Conservation (phyloP, 768 basidiomycete species). For the Lactarius quietus region DNA sequence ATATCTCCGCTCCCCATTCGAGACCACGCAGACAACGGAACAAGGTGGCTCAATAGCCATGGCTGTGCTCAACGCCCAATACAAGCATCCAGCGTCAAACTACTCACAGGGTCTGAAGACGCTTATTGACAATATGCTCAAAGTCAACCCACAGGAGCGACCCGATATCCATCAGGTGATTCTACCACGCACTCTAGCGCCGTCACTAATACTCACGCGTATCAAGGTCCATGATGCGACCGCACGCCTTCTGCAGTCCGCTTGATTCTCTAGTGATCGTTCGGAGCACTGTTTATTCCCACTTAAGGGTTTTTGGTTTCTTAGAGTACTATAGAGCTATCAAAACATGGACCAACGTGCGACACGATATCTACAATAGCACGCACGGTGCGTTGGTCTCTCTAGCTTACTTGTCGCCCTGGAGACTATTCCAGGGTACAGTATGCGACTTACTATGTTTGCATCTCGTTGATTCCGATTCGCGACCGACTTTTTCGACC, state of each 20-base stretch:
- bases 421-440: background rate
- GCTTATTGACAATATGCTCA: conserved; percentile 82
- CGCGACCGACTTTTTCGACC: background rate
- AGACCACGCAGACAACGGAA: conserved; percentile 85
- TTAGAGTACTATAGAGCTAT: background rate
- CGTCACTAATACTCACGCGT: conserved; percentile 1
- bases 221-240: conserved; percentile 59
- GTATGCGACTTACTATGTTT: no score
- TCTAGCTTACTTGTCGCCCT: background rate
- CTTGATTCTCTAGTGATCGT: background rate
- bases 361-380: background rate
- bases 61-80: conserved; percentile 93
- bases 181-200: conserved; percentile 9
- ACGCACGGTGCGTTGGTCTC: background rate
- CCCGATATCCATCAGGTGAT: conserved; percentile 83
- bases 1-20: conserved; percentile 95
- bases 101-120: conserved; percentile 82
- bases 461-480: background rate
- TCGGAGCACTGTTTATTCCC: background rate
- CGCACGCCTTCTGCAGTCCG: conserved; percentile 7
- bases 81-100: conserved; percentile 81
- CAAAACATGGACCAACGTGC: background rate
- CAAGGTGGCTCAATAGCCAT: conserved; percentile 97
- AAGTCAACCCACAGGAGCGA: conserved; percentile 74
- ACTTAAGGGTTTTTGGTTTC: conserved; percentile 1